Evolutionary conservation across 1,284 basidiomycete species (phyloP).

Genomic region (Tilletia setariae): DNA sequence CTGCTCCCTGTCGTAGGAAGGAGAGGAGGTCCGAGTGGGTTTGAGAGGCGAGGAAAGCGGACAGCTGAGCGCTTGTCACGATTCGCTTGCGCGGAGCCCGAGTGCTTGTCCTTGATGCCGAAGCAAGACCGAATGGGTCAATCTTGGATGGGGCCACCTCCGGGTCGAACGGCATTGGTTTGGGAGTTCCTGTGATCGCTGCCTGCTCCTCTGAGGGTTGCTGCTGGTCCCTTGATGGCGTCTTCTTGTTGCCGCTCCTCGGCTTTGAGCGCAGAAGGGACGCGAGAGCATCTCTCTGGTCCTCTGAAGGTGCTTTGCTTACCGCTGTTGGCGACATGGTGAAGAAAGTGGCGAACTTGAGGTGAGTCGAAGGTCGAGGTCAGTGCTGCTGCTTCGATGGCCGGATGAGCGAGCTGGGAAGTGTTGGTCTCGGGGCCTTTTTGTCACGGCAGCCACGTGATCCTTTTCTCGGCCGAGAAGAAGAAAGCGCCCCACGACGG

Average conservation of each 20-base stretch:
- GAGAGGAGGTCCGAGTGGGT: conserved; percentile 70
- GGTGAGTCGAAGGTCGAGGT: background rate
- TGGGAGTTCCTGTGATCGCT: background rate
- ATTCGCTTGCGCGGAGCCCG: conserved; percentile 66
- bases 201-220: background rate
- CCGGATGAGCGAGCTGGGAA: background rate
- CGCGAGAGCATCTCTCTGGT: background rate
- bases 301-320: background rate
- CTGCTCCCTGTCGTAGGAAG: conserved; percentile 76
- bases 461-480: background rate
- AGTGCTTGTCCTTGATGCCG: background rate
- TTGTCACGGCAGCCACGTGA: background rate
- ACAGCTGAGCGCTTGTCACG: conserved; percentile 72
- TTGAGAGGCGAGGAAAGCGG: conserved; percentile 73
- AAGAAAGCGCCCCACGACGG: background rate
- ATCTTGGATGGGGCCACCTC: background rate
- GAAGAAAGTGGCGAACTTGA: background rate
- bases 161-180: conserved; percentile 2
- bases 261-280: conserved; percentile 3
- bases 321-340: background rate
- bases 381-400: background rate
- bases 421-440: conserved; percentile 6
- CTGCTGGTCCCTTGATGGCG: background rate
- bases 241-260: background rate
- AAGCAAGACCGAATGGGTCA: background rate